Evolutionary conservation across 192 early-diverging fungal species (phyloP).

Genomic region (Coemansia sp.): DNA sequence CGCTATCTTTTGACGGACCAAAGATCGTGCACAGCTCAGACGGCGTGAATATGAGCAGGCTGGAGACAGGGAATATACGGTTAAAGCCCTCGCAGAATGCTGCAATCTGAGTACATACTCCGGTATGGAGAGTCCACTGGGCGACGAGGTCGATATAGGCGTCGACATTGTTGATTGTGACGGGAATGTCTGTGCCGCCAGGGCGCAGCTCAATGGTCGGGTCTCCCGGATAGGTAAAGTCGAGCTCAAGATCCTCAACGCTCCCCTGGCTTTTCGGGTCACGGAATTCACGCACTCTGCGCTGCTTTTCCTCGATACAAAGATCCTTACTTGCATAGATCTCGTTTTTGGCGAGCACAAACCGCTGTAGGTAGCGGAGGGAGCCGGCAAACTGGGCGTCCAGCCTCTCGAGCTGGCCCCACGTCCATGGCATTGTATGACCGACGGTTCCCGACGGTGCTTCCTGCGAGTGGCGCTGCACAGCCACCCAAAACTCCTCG

Average conservation of each 20-base stretch:
- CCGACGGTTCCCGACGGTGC: background rate
- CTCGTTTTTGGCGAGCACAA: conserved; percentile 59
- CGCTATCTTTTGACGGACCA: conserved; percentile 60
- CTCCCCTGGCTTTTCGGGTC: conserved; percentile 47
- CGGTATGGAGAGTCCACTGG: conserved; percentile 63
- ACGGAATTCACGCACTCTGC: conserved; percentile 52
- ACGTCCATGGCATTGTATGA: conserved; percentile 15
- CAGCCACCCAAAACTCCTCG: conserved; percentile 68
- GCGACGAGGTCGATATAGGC: conserved; percentile 71
- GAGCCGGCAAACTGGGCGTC: conserved; percentile 70
- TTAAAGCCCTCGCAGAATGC: conserved; percentile 83
- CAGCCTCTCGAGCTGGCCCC: conserved; percentile 55
- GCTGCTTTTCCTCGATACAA: conserved; percentile 49
- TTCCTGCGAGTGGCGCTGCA: conserved; percentile 52
- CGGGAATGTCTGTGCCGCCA: conserved; percentile 62
- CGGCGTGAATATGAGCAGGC: conserved; percentile 68
- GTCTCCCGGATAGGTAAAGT: conserved; percentile 87
- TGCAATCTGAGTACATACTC: conserved; percentile 68
- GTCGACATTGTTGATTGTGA: conserved; percentile 82
- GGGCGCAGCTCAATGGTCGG: conserved; percentile 64
- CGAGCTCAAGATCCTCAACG: conserved; percentile 71
- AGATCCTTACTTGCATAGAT: conserved; percentile 59
- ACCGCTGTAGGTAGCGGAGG: conserved; percentile 63
- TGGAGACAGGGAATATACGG: conserved; percentile 69
- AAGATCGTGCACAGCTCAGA: conserved; percentile 72